Conservation (phyloP, 768 basidiomycete species). For the Clavulina sp. region DNA sequence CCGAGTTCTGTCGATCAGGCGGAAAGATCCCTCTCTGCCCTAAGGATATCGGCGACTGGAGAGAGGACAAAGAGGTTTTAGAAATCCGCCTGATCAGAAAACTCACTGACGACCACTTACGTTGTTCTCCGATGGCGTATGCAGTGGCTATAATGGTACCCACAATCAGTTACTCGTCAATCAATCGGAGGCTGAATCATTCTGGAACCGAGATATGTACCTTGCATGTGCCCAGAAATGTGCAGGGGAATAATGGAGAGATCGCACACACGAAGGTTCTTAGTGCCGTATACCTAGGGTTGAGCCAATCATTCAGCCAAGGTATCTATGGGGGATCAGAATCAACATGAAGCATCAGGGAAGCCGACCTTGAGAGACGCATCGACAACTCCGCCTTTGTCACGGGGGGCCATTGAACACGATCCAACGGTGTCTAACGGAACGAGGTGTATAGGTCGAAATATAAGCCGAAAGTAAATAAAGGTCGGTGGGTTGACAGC, state of each 20-base stretch:
- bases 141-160: background rate
- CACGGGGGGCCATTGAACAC: background rate
- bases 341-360: background rate
- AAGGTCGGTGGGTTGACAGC: too few species aligned
- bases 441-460: background rate
- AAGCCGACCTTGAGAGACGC: conserved; percentile 8
- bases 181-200: background rate
- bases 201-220: background rate
- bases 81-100: too few species aligned
- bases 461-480: too few species aligned
- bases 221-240: conserved; percentile 23
- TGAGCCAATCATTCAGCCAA: too few species aligned
- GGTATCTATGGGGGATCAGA: background rate
- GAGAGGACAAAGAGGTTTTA: too few species aligned
- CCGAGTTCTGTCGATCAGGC: too few species aligned
- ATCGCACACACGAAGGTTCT: conserved; percentile 38
- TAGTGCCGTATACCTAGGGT: conserved; percentile 42
- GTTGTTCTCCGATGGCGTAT: background rate
- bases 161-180: background rate
- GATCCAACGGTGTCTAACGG: background rate
- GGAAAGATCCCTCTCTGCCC: too few species aligned
- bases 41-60: too few species aligned
- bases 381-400: conserved; percentile 37
- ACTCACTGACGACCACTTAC: too few species aligned
- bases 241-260: conserved; percentile 37